Evolutionary conservation across 495 filamentous ascomycete species (phyloP), one percentile per base, ranked within the genome.

Genomic region (Penicillium bialowiezense): DNA sequence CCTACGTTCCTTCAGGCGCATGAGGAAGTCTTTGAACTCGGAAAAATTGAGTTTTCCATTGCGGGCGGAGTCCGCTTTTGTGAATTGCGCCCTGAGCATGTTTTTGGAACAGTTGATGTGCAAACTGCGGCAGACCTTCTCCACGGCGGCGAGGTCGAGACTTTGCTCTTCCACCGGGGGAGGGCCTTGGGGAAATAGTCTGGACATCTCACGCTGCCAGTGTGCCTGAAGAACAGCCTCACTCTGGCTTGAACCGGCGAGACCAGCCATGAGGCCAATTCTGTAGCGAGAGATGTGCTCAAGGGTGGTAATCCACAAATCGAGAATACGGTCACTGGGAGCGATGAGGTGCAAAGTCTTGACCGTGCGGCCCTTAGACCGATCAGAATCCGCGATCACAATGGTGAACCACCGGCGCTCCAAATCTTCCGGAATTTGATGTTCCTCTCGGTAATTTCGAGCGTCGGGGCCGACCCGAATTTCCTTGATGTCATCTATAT

Each of bases 401-500:
- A 98, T 87, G 21, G 93, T 93, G 56, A 97, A 89, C 83, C 91
- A 96, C 17, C 81, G 78, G 21, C 73, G 66, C 62, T 89, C 84
- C 4, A 74, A 71, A 8, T 79, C 75, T 44, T 82, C 76, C 3
- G 82, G 55, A 23, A 93, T 64, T 31, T 82, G 77, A 56, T 87
- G 86, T 59, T 96, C 91, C 62, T 95, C 86, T 9, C 88, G 85
- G 56, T 96, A 95, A 54, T 95, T 91, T 37, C 84, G 78, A 28
- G 91, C 90, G 61, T 96, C 89, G n/a, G 81, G 76, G 29, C 89
- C 92, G 29, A 84, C 80, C 43, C 90, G 84, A 35, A 98, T 89
- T 52, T 95, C 89, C 55, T 86, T 86, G 58, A 98, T 91, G 60
- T 98, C 90, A 54, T 98, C 93, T 48, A 98, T 85, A 61, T 95